A percentile compares a stretch with the other conserved stretches of the same genome.
These are phyloP conservation scores for Verticillium nubilum DNA, from an alignment of 2,329 filamentous ascomycete species.

Conservation along the genomic window DNA sequence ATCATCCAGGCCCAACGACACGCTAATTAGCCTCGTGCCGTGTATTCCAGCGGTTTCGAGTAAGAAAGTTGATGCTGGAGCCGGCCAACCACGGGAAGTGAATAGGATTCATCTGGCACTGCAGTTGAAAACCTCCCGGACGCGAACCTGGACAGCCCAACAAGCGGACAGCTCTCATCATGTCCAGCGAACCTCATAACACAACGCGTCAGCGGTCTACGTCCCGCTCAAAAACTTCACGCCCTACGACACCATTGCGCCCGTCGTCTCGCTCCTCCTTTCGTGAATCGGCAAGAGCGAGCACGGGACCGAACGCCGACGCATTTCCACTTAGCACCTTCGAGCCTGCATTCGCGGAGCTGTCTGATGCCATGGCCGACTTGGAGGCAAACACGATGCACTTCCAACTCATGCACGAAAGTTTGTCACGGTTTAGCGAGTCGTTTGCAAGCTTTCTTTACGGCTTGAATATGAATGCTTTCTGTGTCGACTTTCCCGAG, in stretches of 20 bases:
- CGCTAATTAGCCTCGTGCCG: no score
- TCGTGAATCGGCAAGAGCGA: slow-evolving; percentile 64
- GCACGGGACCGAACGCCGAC: slow-evolving; percentile 42
- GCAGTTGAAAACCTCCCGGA: neutral
- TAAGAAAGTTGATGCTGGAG: no score
- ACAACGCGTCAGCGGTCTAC: slow-evolving; percentile 35
- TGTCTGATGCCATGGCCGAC: slow-evolving; percentile 90
- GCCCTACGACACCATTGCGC: slow-evolving; percentile 87
- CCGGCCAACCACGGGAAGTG: no score
- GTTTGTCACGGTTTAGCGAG: slow-evolving; percentile 86
- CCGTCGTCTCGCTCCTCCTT: slow-evolving; percentile 86
- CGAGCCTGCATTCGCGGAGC: slow-evolving; percentile 87
- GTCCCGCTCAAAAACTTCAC: slow-evolving; percentile 60
- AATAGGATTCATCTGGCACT: neutral
- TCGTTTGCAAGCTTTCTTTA: slow-evolving; percentile 95
- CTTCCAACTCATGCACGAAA: slow-evolving; percentile 95
- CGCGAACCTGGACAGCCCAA: neutral
- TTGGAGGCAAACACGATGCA: slow-evolving; percentile 97
- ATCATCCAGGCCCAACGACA: no score
- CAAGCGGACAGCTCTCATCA: neutral
- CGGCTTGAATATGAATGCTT: slow-evolving; percentile 97
- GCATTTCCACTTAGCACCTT: slow-evolving; percentile 72
- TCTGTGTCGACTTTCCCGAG: slow-evolving; percentile 97
- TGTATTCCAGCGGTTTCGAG: no score
- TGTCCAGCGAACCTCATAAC: neutral